phyloP scores from a whole-genome alignment of 768 basidiomycete genomes.

The Russula lepida region DNA sequence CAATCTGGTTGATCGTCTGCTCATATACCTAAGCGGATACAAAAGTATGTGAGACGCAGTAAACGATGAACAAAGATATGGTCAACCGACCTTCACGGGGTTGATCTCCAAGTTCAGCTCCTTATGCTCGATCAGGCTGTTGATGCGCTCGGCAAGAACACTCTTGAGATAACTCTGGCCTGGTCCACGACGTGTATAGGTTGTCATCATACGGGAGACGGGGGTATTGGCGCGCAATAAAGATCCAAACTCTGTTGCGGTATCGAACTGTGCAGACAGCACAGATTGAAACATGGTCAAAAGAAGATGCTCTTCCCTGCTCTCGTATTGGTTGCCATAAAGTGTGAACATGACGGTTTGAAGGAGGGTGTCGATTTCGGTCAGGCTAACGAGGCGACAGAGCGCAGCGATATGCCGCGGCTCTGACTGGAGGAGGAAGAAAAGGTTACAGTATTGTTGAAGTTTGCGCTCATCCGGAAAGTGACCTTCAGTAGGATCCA shows the following conservation, averaged over 20 bases:
- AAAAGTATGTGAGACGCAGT: not conserved
- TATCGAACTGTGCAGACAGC: constrained; percentile 97
- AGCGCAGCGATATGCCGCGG: constrained; percentile 95
- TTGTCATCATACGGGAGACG: constrained; percentile 99
- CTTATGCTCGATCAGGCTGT: constrained; percentile 98
- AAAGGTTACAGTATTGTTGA: constrained; percentile 96
- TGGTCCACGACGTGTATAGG: constrained; percentile 96
- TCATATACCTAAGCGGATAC: constrained; percentile 78
- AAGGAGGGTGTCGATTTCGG: constrained; percentile 96
- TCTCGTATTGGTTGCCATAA: constrained; percentile 99
- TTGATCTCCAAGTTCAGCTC: constrained; percentile 99
- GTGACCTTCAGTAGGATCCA: constrained; percentile 85
- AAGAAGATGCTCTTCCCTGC: constrained; percentile 93
- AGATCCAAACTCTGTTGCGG: constrained; percentile 98
- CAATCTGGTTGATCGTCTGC: constrained; percentile 98
- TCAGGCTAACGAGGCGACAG: constrained; percentile 90
- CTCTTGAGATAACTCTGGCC: constrained; percentile 98
- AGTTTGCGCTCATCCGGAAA: constrained; percentile 92
- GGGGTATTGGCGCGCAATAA: constrained; percentile 97
- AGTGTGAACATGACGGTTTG: constrained; percentile 99
- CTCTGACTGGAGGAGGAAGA: constrained; percentile 97
- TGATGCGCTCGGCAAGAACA: constrained; percentile 95
- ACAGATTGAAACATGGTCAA: constrained; percentile 99
- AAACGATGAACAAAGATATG: not conserved
- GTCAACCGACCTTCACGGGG: constrained; percentile 73